Evolutionary conservation across 179 eudicot genomes (phyloP).

Genomic region (Dionaea muscipula): DNA sequence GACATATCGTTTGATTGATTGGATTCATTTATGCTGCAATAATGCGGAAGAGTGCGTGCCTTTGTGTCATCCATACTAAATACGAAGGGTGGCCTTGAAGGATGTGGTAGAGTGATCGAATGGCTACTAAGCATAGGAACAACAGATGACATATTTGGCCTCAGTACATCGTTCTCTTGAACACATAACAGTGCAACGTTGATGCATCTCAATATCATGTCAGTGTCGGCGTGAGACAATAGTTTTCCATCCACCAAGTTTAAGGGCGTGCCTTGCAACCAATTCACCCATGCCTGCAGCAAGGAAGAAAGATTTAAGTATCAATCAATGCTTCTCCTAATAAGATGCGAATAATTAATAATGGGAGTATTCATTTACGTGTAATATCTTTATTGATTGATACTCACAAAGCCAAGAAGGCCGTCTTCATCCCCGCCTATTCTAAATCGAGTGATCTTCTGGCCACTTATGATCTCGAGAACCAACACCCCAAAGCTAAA

Average conservation of each 20-base stretch:
- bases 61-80: neutral
- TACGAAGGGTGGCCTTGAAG: constrained; percentile 26
- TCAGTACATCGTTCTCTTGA: constrained; percentile 20
- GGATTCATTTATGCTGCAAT: no score
- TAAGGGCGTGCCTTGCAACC: no score
- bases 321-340: neutral
- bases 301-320: neutral
- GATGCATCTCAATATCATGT: neutral
- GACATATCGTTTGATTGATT: no score
- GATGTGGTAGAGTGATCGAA: constrained; percentile 14
- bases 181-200: constrained; percentile 32
- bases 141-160: constrained; percentile 34
- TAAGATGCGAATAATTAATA: neutral
- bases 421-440: constrained; percentile 6
- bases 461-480: constrained; percentile 20
- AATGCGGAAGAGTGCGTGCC: no score
- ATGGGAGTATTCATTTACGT: neutral
- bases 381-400: no score
- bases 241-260: no score
- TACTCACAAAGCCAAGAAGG: constrained; percentile 20
- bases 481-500: constrained; percentile 19
- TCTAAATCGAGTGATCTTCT: constrained; percentile 9
- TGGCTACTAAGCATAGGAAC: constrained; percentile 20
- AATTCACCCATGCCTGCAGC: no score
- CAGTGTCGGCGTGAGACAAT: neutral